Evolutionary conservation across 768 basidiomycete genomes (phyloP).

Genomic region (Fomitopsis pulvina): DNA sequence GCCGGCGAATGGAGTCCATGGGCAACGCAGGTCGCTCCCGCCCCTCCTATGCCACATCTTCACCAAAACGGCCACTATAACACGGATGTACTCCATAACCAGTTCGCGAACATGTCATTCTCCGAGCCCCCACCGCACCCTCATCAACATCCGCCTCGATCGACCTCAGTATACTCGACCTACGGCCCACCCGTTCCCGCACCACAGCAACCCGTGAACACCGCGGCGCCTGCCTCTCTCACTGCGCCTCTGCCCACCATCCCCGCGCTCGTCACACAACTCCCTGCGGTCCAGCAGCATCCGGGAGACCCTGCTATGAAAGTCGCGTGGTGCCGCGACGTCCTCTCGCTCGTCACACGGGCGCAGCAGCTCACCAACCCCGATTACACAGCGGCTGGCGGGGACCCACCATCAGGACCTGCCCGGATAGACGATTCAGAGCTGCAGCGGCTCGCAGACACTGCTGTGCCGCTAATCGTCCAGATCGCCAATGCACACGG

Average conservation of each 20-base stretch:
- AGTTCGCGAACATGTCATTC: conserved; percentile 8
- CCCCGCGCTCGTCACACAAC: conserved; percentile 47
- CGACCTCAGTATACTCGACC: conserved; percentile 14
- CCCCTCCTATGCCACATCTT: conserved; percentile 4
- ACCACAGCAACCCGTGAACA: conserved; percentile 5
- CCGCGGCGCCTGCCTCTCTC: conserved; percentile 38
- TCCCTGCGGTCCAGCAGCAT: conserved; percentile 46
- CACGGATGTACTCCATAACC: background rate
- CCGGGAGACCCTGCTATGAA: conserved; percentile 51
- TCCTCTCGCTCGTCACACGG: conserved; percentile 67
- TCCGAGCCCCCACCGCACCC: conserved; percentile 14
- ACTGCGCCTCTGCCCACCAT: conserved; percentile 66
- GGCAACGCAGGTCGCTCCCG: conserved; percentile 10
- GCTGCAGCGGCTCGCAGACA: conserved; percentile 53
- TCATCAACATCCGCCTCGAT: conserved; percentile 17
- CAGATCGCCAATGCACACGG: conserved; percentile 43
- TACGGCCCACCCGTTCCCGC: conserved; percentile 10
- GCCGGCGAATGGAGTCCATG: conserved; percentile 22
- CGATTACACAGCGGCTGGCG: conserved; percentile 63
- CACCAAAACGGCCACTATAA: background rate
- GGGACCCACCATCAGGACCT: conserved; percentile 37
- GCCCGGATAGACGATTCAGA: conserved; percentile 52
- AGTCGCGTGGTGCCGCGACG: conserved; percentile 78
- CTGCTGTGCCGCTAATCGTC: conserved; percentile 62
- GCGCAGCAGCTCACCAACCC: conserved; percentile 35